Evolutionary conservation across 805 yeast genomes (phyloP).

Genomic region (Lachancea sp.): DNA sequence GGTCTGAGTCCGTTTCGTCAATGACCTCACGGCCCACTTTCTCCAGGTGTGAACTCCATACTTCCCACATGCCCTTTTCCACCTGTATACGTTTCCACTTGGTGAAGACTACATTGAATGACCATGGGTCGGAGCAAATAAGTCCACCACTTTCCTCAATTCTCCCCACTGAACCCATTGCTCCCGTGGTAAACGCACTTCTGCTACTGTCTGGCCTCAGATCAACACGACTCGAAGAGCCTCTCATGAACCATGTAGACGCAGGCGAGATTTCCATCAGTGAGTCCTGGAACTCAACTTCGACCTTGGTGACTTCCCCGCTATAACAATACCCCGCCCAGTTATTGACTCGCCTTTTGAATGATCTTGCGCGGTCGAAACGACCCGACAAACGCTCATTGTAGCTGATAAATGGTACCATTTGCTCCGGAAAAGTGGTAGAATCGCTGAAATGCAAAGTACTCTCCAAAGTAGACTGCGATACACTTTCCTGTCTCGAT

Average conservation of each 20-base stretch:
- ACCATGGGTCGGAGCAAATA: background rate
- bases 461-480: slow-evolving; percentile 14
- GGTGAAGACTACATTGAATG: slow-evolving; percentile 1
- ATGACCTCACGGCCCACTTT: background rate
- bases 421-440: slow-evolving; percentile 9
- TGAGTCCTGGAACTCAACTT: slow-evolving; percentile 6
- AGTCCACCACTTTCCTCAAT: too few species aligned
- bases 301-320: slow-evolving; percentile 2
- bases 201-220: background rate
- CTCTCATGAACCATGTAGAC: slow-evolving; percentile 9
- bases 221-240: slow-evolving; percentile 5
- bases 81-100: slow-evolving; percentile 19
- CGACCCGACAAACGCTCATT: slow-evolving; percentile 9
- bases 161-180: background rate
- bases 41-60: slow-evolving; percentile 29
- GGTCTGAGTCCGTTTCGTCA: background rate
- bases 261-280: slow-evolving; percentile 8
- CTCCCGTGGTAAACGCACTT: background rate
- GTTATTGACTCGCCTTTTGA: background rate
- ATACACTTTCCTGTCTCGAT: slow-evolving; percentile 18
- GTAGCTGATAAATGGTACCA: slow-evolving; percentile 14
- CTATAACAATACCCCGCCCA: slow-evolving; percentile 2
- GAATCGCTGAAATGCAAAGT: slow-evolving; percentile 8
- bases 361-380: slow-evolving; percentile 4
- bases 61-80: slow-evolving; percentile 27